A percentile compares a stretch with the other conserved stretches of the same genome.
These are phyloP conservation scores for Chytriomyces sp. DNA, from an alignment of 192 early-diverging fungal genomes.

Conservation along the genomic window DNA sequence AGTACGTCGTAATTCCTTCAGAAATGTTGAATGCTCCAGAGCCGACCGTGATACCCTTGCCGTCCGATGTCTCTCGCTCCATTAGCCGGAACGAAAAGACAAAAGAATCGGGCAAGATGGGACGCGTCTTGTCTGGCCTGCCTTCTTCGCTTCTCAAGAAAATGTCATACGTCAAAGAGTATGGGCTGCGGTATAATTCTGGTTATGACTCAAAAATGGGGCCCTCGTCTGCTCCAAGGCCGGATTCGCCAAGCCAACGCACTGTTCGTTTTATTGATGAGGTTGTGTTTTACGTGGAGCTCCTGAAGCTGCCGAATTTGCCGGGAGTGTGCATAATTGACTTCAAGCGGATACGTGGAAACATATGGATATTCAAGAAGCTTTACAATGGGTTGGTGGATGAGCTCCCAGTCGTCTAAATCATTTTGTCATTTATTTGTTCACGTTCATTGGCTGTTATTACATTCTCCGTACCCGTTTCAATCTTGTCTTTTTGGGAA, in stretches of 20 bases:
- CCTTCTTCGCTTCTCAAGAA: conserved; percentile 14
- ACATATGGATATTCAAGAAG: conserved; percentile 36
- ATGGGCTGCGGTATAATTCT: conserved; percentile 17
- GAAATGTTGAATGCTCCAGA: neutral
- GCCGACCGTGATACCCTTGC: neutral
- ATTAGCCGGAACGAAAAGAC: conserved; percentile 25
- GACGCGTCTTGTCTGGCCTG: conserved; percentile 10
- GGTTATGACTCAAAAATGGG: neutral
- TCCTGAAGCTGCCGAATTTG: conserved; percentile 89
- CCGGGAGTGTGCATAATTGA: conserved; percentile 45
- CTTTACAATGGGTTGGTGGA: conserved; percentile 25
- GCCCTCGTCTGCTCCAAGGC: neutral
- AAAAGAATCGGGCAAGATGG: conserved; percentile 11
- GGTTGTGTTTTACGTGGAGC: conserved; percentile 83
- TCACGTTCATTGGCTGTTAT: neutral
- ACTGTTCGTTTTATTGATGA: conserved; percentile 46
- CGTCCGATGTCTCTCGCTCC: neutral
- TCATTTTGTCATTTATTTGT: neutral
- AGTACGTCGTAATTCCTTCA: conserved; percentile 2
- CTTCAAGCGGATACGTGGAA: conserved; percentile 27
- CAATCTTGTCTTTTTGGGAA: neutral
- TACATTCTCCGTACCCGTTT: too few species aligned
- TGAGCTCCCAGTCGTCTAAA: conserved; percentile 20
- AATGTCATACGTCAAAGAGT: conserved; percentile 22
- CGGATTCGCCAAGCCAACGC: neutral